A percentile compares a stretch with the other conserved stretches of the same genome.
phyloP scores from a whole-genome alignment of 352 stramenopile species.

The Pythium biforme region DNA sequence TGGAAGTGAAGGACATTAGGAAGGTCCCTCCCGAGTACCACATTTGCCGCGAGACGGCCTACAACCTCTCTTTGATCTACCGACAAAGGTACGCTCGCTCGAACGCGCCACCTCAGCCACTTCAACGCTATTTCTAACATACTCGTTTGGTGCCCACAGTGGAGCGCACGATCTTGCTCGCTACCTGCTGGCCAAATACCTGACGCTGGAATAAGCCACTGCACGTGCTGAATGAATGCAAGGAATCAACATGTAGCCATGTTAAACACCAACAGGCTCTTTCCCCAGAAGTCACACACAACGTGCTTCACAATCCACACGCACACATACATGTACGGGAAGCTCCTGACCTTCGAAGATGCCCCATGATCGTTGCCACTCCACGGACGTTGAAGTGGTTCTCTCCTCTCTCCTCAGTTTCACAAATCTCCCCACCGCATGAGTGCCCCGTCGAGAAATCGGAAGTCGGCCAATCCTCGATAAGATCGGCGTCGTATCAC shows the following conservation, averaged over 20 bases:
- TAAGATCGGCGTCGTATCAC: slow-evolving; percentile 28
- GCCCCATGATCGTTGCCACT: too few species aligned
- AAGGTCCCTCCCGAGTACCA: slow-evolving; percentile 65
- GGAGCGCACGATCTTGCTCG: slow-evolving; percentile 72
- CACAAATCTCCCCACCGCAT: too few species aligned
- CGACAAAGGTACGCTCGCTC: slow-evolving; percentile 61
- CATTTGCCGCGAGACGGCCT: slow-evolving; percentile 81
- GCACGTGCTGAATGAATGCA: background rate
- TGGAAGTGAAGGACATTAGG: slow-evolving; percentile 41
- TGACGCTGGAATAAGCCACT: slow-evolving; percentile 54
- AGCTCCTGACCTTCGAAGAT: too few species aligned
- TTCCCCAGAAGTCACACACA: too few species aligned
- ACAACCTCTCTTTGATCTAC: slow-evolving; percentile 88
- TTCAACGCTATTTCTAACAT: background rate
- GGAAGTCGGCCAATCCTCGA: slow-evolving; percentile 21
- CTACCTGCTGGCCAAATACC: slow-evolving; percentile 80
- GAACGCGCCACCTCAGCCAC: background rate
- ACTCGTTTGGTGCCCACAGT: slow-evolving; percentile 24
- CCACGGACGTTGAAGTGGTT: too few species aligned
- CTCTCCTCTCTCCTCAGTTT: too few species aligned
- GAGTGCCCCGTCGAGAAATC: background rate
- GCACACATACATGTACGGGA: too few species aligned
- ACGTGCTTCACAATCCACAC: too few species aligned
- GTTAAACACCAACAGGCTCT: slow-evolving; percentile 1
- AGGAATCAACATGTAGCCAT: slow-evolving; percentile 19